Evolutionary conservation across 345 rosid species (phyloP), one percentile per base, ranked within the genome.

Genomic region (Populus nigra): DNA sequence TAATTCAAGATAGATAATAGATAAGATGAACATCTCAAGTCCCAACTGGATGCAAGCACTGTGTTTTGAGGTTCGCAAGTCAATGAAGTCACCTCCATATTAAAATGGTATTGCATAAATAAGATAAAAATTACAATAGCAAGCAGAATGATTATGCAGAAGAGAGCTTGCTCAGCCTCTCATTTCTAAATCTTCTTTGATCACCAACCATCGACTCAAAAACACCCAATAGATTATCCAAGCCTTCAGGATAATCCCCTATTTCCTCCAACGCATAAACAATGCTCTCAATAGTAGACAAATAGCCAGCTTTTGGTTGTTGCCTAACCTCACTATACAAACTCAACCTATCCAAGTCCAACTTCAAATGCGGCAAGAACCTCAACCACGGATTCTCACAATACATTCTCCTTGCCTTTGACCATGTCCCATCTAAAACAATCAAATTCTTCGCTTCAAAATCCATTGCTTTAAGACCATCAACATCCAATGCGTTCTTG

Each of bases 401-500:
- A 77, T 90, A 93, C 83, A 93, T 85, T 71, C 95, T 89, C 78
- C 82, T 89, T 0, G 97, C 98, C 86, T 94, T 94, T 0, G 89
- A 75, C 98, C 95, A 93, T 0, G 97, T 94, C 75, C 97, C 98
- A 63, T 94, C 97, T 69, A 94, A 84, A 74, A 90, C 97, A 66
- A 94, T 87, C 88, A 94, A 86, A 75, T 89, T 93, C 86, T 81
- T 89, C 66, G 88, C 86, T 72, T 88, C 79, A 16, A 85, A 74
- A 11, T 82, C 79, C 81, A 79, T 84, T 39, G 71, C 88, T 77
- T 79, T 74, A 53, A 93, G 84, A 57, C 83, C 91, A 17, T 69
- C 85, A 77, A 89, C 79, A 68, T 86, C 72, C 38, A 89, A 77
- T 1, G 92, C 91, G 36, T 81, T 79, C 36, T 89, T 87, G 45